These are phyloP conservation scores for Saccharum spontaneum DNA, from an alignment of 176 grass and related monocot species.

Conservation along the genomic window DNA sequence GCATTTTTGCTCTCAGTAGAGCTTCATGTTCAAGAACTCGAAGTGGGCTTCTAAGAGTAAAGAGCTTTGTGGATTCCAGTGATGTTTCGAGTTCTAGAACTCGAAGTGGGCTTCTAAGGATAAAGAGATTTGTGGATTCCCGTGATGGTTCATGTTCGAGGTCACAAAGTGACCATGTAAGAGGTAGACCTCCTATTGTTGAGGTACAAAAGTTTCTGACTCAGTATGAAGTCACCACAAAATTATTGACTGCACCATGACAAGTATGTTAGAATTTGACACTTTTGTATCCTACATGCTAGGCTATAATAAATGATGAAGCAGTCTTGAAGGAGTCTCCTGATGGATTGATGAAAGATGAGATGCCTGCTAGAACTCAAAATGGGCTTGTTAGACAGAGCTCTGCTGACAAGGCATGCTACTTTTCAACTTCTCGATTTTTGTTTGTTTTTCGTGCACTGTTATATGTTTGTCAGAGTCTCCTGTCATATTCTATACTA, in stretches of 20 bases:
- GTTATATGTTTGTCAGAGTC: neutral
- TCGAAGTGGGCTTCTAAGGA: constrained; percentile 33
- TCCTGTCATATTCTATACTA: constrained; percentile 28
- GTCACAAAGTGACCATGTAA: constrained; percentile 25
- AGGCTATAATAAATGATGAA: neutral
- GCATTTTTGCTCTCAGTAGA: neutral
- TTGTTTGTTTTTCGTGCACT: neutral
- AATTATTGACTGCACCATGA: neutral
- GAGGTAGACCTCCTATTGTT: neutral
- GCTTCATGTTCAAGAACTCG: constrained; percentile 25
- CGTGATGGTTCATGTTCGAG: constrained; percentile 5
- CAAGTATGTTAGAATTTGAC: neutral
- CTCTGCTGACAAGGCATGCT: constrained; percentile 23
- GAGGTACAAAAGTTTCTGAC: neutral
- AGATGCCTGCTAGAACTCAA: neutral
- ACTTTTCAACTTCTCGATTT: neutral
- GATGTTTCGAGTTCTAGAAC: constrained; percentile 31
- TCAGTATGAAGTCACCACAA: neutral
- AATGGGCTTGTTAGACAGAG: constrained; percentile 24
- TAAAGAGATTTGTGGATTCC: neutral
- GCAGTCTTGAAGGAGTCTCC: neutral
- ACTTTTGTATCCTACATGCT: neutral
- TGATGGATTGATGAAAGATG: constrained; percentile 15
- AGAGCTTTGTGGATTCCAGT: constrained; percentile 13
- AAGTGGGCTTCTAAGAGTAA: constrained; percentile 42